Evolutionary conservation across 2,329 filamentous ascomycete genomes (phyloP).

Genomic region (Talaromyces verruculosus): DNA sequence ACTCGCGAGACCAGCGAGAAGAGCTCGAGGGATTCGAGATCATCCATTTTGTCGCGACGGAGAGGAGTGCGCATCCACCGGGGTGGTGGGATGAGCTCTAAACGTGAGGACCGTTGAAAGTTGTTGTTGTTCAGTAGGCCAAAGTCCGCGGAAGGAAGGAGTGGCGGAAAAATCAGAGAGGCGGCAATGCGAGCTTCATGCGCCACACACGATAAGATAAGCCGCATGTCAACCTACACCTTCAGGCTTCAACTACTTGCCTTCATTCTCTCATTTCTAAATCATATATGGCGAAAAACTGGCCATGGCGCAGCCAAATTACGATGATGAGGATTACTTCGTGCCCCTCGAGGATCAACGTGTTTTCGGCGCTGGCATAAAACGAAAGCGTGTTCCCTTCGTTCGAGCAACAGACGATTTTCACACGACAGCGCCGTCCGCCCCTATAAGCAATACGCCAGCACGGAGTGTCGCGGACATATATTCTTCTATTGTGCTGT

Average conservation of each 20-base stretch:
- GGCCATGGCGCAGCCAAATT: slow-evolving; percentile 12
- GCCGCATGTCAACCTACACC: not conserved
- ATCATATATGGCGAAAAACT: not conserved
- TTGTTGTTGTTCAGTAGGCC: not conserved
- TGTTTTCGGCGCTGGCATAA: slow-evolving; percentile 63
- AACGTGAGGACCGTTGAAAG: not conserved
- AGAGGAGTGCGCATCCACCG: slow-evolving; percentile 8
- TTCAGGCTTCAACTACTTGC: not conserved
- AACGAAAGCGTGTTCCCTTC: slow-evolving; percentile 61
- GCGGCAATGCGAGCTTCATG: slow-evolving; percentile 9
- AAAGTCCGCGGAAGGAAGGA: slow-evolving; percentile 3
- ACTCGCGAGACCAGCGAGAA: slow-evolving; percentile 94
- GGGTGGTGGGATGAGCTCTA: slow-evolving; percentile 6
- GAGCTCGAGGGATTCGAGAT: slow-evolving; percentile 85
- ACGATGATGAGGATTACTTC: slow-evolving; percentile 59
- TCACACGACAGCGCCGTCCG: slow-evolving; percentile 24
- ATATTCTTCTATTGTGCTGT: slow-evolving; percentile 51
- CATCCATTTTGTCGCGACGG: slow-evolving; percentile 65
- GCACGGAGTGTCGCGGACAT: slow-evolving; percentile 38
- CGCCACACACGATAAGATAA: slow-evolving; percentile 22
- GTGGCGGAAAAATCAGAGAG: slow-evolving; percentile 21
- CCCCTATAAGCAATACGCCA: slow-evolving; percentile 23
- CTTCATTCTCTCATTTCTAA: too few relatives aligned
- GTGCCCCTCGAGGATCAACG: slow-evolving; percentile 59
- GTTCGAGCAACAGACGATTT: slow-evolving; percentile 51